These are phyloP conservation scores for Agrocybe pediades DNA, from an alignment of 768 basidiomycete genomes.

Conservation along the genomic window DNA sequence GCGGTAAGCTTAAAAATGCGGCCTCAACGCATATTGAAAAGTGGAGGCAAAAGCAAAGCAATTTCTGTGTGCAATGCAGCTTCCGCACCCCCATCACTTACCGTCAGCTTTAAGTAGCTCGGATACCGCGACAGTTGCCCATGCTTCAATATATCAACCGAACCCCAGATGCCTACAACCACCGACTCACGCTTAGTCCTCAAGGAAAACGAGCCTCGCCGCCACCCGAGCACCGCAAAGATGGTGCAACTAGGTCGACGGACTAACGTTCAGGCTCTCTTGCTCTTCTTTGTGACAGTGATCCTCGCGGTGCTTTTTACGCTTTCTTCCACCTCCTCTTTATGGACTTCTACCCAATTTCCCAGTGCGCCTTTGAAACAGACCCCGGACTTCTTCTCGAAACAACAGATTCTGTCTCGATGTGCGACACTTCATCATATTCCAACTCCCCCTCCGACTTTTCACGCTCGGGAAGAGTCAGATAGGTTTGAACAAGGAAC, in stretches of 20 bases:
- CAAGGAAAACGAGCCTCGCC: neutral
- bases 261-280: conserved; percentile 1
- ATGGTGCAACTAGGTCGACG: conserved; percentile 15
- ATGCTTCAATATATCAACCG: too few species aligned
- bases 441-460: conserved; percentile 42
- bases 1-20: too few species aligned
- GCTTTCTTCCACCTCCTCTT: conserved; percentile 8
- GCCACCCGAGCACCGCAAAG: conserved; percentile 7
- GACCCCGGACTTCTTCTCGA: neutral
- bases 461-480: conserved; percentile 47
- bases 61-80: too few species aligned
- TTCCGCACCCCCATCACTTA: too few species aligned
- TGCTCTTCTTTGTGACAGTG: neutral
- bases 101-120: too few species aligned
- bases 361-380: neutral
- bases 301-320: conserved; percentile 4
- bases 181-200: too few species aligned
- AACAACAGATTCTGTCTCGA: conserved; percentile 36
- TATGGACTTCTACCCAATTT: conserved; percentile 4
- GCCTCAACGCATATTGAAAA: too few species aligned
- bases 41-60: too few species aligned
- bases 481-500: conserved; percentile 73
- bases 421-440: conserved; percentile 55
- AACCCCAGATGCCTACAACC: too few species aligned
- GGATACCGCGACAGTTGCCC: too few species aligned